Evolutionary conservation across 768 basidiomycete genomes (phyloP), one percentile per base, ranked within the genome.

Genomic region (Suillus subaureus): DNA sequence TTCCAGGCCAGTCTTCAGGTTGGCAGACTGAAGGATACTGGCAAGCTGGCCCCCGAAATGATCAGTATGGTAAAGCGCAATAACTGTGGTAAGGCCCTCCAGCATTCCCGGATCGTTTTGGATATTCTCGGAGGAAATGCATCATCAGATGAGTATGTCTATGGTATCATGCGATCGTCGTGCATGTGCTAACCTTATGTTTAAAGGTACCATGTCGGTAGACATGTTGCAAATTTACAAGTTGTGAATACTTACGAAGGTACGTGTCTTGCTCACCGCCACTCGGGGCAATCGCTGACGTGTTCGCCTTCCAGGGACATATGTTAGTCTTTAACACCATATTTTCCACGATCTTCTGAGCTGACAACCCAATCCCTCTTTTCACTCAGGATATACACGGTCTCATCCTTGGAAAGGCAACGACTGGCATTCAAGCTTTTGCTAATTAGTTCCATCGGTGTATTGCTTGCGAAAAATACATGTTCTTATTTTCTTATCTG

Each of bases 201-300:
- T 57, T 26, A 40, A 66, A 96, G 93, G 75, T 97, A 96, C 73
- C 93, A 95, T 73, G 89, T 99, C 62, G 94, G 93, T n/a, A 81
- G 97, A 40, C 96, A 98, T 79, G 96, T 93, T 11, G 92, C 92
- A 0, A 99, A 98, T 77, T 75, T 97, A 66, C 96, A 99, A 74
- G 91, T 98, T n/a, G 90, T 94, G 9, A 96, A 96, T 70, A 98
- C 96, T 0, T 97, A 97, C 73, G 96, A 97, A 82, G 96, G 93
- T 84, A 74, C 37, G 81, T 65, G 68, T 40, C 63, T 63, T 47
- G 51, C 56, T 61, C 49, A 43, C 54, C 33, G 21, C 56, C 62
- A 5, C 28, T 64, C 18, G 33, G 16, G 4, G 8, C 18, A 15
- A 39, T 55, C 52, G 54, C 64, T 70, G 31, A 58, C 61, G 61